A percentile compares a stretch with the other conserved stretches of the same genome.
phyloP scores from a whole-genome alignment of 2,329 filamentous ascomycete genomes.

The Coccinonectria pachysandricola region DNA sequence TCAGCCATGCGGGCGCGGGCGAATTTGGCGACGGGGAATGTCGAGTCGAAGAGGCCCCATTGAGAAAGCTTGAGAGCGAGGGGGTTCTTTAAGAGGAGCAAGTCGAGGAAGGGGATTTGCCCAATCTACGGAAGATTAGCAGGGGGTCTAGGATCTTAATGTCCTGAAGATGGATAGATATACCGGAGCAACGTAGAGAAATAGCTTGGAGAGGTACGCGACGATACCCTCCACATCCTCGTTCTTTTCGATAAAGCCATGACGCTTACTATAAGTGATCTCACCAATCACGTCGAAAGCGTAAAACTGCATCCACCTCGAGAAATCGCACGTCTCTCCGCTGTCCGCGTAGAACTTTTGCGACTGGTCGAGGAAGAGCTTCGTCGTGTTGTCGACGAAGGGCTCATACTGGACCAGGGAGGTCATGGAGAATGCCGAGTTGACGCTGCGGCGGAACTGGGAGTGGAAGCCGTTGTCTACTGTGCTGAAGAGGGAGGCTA shows the following conservation, averaged over 20 bases:
- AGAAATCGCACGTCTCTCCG: constrained; percentile 41
- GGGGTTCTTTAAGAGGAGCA: constrained; percentile 64
- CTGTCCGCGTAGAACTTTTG: constrained; percentile 41
- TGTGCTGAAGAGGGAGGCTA: constrained; percentile 68
- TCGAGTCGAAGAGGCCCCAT: constrained; percentile 55
- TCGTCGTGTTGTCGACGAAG: constrained; percentile 65
- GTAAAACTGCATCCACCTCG: constrained; percentile 67
- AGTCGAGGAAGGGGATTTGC: constrained; percentile 64
- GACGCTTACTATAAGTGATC: constrained; percentile 63
- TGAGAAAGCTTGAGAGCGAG: constrained; percentile 57
- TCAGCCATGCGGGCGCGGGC: constrained; percentile 57
- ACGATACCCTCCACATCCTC: constrained; percentile 69
- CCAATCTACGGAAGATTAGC: constrained; percentile 57
- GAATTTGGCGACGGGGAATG: constrained; percentile 65
- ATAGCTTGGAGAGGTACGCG: constrained; percentile 49
- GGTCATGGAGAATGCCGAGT: constrained; percentile 68
- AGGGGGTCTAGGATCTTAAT: too few relatives aligned
- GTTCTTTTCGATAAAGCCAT: constrained; percentile 66
- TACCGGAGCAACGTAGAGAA: constrained; percentile 62
- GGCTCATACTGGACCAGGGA: constrained; percentile 70
- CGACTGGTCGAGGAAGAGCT: constrained; percentile 57
- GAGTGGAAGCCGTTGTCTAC: constrained; percentile 67
- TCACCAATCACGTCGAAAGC: constrained; percentile 76
- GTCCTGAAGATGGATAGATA: too few relatives aligned
- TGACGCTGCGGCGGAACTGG: constrained; percentile 64